A percentile compares a stretch with the other conserved stretches of the same genome.
phyloP scores from a whole-genome alignment of 176 grass and related monocot species.

The Lolium rigidum region DNA sequence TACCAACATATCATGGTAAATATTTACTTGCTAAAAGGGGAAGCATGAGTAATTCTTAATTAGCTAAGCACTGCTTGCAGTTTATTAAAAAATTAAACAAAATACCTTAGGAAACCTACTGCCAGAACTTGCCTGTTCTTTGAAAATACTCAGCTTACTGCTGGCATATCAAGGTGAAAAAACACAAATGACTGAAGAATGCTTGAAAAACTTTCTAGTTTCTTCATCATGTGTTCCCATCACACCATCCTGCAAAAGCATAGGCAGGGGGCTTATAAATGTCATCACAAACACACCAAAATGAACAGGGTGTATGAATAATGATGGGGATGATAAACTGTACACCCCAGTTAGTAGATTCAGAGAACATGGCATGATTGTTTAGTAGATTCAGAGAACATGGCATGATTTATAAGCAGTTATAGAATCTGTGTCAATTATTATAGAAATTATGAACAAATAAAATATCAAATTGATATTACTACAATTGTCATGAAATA shows the following conservation, averaged over 20 bases:
- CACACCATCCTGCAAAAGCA: constrained; percentile 75
- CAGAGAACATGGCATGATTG: background rate
- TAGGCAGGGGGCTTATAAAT: constrained; percentile 15
- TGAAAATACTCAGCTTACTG: too few relatives aligned
- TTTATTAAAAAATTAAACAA: background rate
- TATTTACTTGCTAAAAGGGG: background rate
- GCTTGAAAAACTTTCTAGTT: constrained; percentile 77
- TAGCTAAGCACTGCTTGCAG: background rate
- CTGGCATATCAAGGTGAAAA: constrained; percentile 93
- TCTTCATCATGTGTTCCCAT: constrained; percentile 94
- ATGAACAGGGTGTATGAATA: constrained; percentile 13
- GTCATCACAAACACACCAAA: background rate
- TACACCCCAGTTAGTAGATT: too few relatives aligned
- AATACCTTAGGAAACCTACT: background rate
- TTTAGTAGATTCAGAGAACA: too few relatives aligned
- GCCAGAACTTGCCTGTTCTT: constrained; percentile 69
- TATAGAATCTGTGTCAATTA: background rate
- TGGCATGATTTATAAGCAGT: background rate
- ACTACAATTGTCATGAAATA: background rate
- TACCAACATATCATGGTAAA: background rate
- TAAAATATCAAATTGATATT: background rate
- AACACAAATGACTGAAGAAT: constrained; percentile 95
- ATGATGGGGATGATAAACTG: constrained; percentile 13
- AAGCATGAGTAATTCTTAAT: background rate
- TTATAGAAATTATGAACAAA: background rate